Evolutionary conservation across 768 basidiomycete species (phyloP).

Genomic region (Xerocomus spinulosus): DNA sequence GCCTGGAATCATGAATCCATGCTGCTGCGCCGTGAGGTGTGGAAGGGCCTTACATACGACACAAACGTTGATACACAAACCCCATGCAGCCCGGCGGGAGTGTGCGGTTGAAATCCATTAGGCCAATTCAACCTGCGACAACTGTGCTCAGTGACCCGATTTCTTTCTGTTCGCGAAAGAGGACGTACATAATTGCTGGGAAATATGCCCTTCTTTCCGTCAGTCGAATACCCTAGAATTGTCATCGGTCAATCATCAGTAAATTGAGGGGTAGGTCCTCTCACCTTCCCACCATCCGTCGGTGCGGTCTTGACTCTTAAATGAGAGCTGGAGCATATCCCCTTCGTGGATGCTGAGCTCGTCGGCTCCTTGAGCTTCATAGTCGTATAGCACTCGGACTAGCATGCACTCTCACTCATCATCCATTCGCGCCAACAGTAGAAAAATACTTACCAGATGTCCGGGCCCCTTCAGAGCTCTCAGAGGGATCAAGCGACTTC

Average conservation of each 20-base stretch:
- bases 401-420: conserved; percentile 3
- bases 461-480: conserved; percentile 21
- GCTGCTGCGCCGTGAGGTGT: conserved; percentile 14
- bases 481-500: conserved; percentile 12
- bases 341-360: conserved; percentile 63
- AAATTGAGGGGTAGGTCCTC: conserved; percentile 20
- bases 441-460: conserved; percentile 41
- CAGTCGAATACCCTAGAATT: conserved; percentile 51
- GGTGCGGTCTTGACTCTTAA: conserved; percentile 61
- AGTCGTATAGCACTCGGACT: conserved; percentile 84
- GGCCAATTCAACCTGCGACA: conserved; percentile 45
- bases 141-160: conserved; percentile 20
- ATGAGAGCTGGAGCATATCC: conserved; percentile 55
- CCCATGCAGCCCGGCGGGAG: conserved; percentile 8
- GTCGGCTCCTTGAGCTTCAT: conserved; percentile 66
- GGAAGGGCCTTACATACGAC: conserved; percentile 24
- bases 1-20: conserved; percentile 12
- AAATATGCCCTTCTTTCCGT: conserved; percentile 73
- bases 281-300: conserved; percentile 88
- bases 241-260: conserved; percentile 22
- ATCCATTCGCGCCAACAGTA: conserved; percentile 1
- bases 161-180: conserved; percentile 7
- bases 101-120: conserved; percentile 23
- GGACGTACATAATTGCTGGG: conserved; percentile 81
- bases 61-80: conserved; percentile 16